A percentile compares a stretch with the other conserved stretches of the same genome.
Evolutionary conservation across 441 rosid genomes (phyloP).

Genomic region (Euphorbia corollata): DNA sequence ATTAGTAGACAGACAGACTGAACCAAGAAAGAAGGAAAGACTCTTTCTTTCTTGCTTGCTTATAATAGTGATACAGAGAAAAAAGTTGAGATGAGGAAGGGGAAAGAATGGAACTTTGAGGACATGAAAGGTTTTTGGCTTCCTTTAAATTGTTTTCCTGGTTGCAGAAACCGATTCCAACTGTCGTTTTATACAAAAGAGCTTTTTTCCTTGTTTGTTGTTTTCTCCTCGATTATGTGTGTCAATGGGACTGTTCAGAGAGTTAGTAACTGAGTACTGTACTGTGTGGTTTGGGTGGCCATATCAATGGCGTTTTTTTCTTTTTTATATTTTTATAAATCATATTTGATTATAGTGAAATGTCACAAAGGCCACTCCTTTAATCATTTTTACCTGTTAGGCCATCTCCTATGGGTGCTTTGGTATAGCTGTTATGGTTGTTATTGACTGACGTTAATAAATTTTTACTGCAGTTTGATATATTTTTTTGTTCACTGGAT

Average conservation of each 20-base stretch:
- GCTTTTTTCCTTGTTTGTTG: background rate
- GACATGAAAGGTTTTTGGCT: too few relatives aligned
- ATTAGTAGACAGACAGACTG: conserved; percentile 3
- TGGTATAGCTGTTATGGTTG: too few relatives aligned
- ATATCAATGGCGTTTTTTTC: background rate
- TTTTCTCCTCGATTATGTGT: background rate
- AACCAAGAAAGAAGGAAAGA: conserved; percentile 5
- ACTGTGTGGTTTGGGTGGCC: background rate
- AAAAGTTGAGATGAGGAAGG: background rate
- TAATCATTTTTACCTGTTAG: background rate
- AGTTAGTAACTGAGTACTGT: too few relatives aligned
- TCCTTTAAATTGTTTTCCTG: too few relatives aligned
- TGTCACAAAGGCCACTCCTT: conserved; percentile 8
- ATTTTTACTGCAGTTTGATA: too few relatives aligned
- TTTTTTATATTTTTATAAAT: background rate
- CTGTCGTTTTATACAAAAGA: background rate
- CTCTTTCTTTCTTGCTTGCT: background rate
- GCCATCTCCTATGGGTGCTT: too few relatives aligned
- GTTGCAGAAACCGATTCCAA: background rate
- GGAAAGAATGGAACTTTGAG: background rate
- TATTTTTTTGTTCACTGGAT: too few relatives aligned
- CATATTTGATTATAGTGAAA: background rate
- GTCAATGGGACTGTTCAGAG: background rate
- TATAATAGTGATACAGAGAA: background rate
- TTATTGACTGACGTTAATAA: too few relatives aligned